Percentiles rank a stretch among this genome's conserved stretches.
Evolutionary conservation across 108 stramenopile genomes (phyloP).

Genomic region (Skeletonema potamos): DNA sequence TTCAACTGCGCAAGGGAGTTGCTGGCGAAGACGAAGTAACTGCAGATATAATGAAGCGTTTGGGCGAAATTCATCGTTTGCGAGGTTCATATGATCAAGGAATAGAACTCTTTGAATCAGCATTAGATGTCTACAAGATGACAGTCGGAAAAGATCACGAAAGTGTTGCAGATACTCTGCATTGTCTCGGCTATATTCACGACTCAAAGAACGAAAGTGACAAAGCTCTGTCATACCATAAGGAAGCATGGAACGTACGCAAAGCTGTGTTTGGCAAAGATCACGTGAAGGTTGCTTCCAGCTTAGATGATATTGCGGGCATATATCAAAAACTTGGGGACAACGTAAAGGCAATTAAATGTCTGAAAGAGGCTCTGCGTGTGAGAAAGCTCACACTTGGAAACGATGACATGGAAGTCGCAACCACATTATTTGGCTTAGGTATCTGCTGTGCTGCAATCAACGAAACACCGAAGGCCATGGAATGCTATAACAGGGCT

Average conservation of each 20-base stretch:
- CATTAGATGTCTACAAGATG: conserved; percentile 35
- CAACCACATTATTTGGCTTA: conserved; percentile 54
- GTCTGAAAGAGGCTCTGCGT: conserved; percentile 51
- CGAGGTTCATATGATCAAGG: conserved; percentile 41
- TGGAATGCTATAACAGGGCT: conserved; percentile 47
- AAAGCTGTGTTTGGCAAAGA: conserved; percentile 47
- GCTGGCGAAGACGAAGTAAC: conserved; percentile 42
- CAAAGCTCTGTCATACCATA: conserved; percentile 50
- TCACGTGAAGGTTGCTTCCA: conserved; percentile 44
- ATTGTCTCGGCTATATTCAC: conserved; percentile 44
- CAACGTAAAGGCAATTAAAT: conserved; percentile 44
- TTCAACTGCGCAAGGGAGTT: conserved; percentile 25
- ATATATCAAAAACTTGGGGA: conserved; percentile 49
- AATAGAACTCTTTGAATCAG: conserved; percentile 25
- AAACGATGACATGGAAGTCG: conserved; percentile 45
- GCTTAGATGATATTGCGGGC: conserved; percentile 52
- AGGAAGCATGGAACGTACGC: conserved; percentile 44
- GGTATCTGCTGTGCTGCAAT: conserved; percentile 49
- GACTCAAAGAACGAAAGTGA: conserved; percentile 32
- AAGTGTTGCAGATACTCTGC: conserved; percentile 40
- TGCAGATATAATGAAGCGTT: conserved; percentile 33
- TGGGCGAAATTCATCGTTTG: conserved; percentile 37
- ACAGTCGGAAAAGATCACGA: conserved; percentile 44
- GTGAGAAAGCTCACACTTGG: conserved; percentile 42
- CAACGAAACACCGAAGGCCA: conserved; percentile 39